Base-by-base conservation (phyloP, 495 filamentous ascomycete genomes). In the Xylaria cubensis region DNA sequence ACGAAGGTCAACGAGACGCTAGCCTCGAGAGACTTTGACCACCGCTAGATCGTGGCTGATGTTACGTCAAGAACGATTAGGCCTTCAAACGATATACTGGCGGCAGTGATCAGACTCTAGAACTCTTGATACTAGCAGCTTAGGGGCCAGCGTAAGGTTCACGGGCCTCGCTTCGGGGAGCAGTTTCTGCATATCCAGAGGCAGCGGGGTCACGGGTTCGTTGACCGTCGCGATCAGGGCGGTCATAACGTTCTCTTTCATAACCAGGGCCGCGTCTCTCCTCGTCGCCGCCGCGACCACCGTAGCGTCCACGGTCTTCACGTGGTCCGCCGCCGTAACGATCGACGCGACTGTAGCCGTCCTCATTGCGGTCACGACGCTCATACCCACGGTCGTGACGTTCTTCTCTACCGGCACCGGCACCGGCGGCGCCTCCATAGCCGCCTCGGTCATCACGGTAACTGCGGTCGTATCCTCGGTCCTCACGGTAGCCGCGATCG, bases 141-240 rank as follows among this genome's bases (percentile, higher is more conserved):
- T 64, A 80, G 53, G 76, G 75, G 67, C 74, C 77, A 78, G 83
- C 83, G 75, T 90, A 91, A 65, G 86, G 81, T 67, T 90, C 91
- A 71, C 91, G 89, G 72, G 82, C 81, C 46, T 91, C 90, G 73
- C 85, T 84, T 72, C 90, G 89, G 78, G 89, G 84, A 73, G 86
- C 89, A 65, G 87, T 75, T 53, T 90, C 90, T 74, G 83, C 86
- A 73, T 90, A 87, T 74, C 82, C 83, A 62, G 84, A 84, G 26
- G 88, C 76, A 71, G 81, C 83, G 24, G 84, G 74, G 64, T 88
- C 87, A 53, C 87, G 86, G 74, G 85, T 72, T 70, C 83, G 83
- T 62, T 81, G 77, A 64, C 76, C 82, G 63, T 85, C 84, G 6
- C 84, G 80, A 64, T 84, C 82, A 74, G 82, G 78, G 41, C 88